Conservation (phyloP, 768 basidiomycete genomes). For the Epithele typhae region DNA sequence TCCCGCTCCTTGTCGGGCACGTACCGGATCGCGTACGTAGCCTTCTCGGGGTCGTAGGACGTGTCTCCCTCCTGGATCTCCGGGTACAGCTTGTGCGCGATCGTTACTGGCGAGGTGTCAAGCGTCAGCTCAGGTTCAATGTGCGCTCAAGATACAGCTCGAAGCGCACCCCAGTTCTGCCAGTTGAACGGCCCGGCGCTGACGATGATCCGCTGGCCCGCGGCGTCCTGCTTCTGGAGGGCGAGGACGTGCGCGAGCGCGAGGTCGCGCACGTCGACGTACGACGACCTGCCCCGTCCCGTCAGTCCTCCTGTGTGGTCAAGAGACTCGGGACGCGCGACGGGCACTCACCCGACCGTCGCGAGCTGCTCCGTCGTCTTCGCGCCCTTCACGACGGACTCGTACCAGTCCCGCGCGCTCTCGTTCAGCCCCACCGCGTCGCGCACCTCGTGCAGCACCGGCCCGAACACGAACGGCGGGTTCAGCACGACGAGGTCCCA, state of each 20-base stretch:
- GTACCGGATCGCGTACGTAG: constrained; percentile 27
- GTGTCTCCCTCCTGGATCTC: neutral
- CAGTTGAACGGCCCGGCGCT: constrained; percentile 13
- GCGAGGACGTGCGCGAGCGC: constrained; percentile 27
- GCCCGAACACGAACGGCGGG: constrained; percentile 41
- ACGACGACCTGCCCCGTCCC: neutral
- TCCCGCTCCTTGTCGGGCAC: constrained; percentile 29
- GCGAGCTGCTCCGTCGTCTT: constrained; percentile 10
- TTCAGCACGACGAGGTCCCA: constrained; percentile 54
- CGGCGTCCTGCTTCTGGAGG: constrained; percentile 28
- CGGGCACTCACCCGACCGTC: constrained; percentile 5
- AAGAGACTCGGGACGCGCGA: too few relatives aligned
- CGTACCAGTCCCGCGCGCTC: constrained; percentile 17
- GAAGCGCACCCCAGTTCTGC: constrained; percentile 3
- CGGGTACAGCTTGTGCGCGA: neutral
- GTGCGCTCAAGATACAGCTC: too few relatives aligned
- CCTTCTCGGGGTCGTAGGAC: constrained; percentile 19
- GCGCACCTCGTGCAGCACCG: constrained; percentile 28
- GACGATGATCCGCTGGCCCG: constrained; percentile 36
- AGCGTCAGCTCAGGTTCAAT: too few relatives aligned
- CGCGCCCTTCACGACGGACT: constrained; percentile 15
- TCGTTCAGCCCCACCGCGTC: constrained; percentile 33
- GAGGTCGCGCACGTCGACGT: constrained; percentile 36
- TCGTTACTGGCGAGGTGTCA: too few relatives aligned
- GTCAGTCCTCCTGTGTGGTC: neutral